phyloP scores from a whole-genome alignment of 169 alveolate genomes.

The Plasmodium yoelii region DNA sequence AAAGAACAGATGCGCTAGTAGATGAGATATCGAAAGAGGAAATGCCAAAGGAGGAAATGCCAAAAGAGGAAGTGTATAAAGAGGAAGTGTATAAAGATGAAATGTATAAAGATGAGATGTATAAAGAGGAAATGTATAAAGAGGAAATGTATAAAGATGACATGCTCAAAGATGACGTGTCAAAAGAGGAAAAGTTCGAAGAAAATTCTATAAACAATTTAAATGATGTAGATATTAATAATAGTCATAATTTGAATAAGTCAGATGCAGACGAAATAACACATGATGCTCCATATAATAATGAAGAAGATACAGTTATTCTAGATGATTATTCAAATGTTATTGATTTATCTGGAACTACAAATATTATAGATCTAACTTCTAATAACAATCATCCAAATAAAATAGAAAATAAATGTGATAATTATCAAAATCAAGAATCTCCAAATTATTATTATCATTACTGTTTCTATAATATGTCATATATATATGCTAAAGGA shows the following conservation, averaged over 20 bases:
- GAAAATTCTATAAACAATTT: neutral
- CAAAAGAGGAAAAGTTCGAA: neutral
- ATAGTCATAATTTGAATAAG: neutral
- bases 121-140: too few species aligned
- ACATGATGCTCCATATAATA: neutral
- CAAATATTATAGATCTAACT: too few species aligned
- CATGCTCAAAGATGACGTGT: neutral
- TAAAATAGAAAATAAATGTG: too few species aligned
- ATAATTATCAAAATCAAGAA: neutral
- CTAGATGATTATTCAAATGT: too few species aligned
- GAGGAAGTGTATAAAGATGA: too few species aligned
- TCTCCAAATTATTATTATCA: neutral
- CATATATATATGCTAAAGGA: neutral
- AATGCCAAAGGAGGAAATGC: too few species aligned
- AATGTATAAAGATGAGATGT: too few species aligned
- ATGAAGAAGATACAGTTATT: neutral
- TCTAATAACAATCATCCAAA: too few species aligned
- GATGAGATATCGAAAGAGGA: neutral
- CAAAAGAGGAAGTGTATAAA: too few species aligned
- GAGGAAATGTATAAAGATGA: too few species aligned
- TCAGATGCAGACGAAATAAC: neutral
- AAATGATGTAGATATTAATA: neutral
- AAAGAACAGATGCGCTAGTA: neutral
- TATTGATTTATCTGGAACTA: too few species aligned
- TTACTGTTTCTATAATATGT: constrained; percentile 10